These are phyloP conservation scores for Hypoxylon sp. DNA, from an alignment of 2,329 filamentous ascomycete species.

Conservation along the genomic window DNA sequence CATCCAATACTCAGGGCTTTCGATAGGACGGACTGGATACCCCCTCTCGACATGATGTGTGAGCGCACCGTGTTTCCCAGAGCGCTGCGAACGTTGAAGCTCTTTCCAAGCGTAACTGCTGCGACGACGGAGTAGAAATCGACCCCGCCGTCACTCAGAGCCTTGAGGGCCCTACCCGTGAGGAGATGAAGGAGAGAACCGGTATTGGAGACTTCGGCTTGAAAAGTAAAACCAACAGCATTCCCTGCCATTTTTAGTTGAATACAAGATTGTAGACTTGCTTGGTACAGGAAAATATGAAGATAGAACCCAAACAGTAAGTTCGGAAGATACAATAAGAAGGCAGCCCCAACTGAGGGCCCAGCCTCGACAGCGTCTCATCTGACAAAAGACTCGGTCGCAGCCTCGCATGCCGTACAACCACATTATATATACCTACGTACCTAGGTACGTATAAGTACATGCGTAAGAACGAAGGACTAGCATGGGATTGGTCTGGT, in stretches of 20 bases:
- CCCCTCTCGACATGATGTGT: conserved; percentile 8
- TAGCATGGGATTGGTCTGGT: no score
- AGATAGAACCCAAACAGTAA: not conserved
- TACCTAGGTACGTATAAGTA: no score
- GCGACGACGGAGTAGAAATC: conserved; percentile 10
- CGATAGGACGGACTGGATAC: conserved; percentile 13
- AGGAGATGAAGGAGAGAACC: not conserved
- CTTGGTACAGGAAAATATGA: not conserved
- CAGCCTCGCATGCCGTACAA: no score
- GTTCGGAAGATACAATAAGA: not conserved
- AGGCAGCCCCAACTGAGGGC: not conserved
- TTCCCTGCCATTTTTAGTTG: not conserved
- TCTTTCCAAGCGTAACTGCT: not conserved
- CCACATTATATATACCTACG: no score
- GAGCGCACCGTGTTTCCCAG: conserved; percentile 9
- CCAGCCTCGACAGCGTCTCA: not conserved
- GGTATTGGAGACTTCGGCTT: conserved; percentile 3
- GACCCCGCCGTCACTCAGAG: conserved; percentile 2
- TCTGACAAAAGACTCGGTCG: not conserved
- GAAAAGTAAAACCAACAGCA: conserved; percentile 1
- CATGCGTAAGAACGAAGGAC: no score
- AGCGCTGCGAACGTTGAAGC: not conserved
- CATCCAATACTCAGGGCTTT: conserved; percentile 23
- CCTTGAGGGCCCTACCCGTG: not conserved
- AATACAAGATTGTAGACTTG: not conserved